Evolutionary conservation across 1,284 basidiomycete genomes (phyloP).

Genomic region (Chiua sp.): DNA sequence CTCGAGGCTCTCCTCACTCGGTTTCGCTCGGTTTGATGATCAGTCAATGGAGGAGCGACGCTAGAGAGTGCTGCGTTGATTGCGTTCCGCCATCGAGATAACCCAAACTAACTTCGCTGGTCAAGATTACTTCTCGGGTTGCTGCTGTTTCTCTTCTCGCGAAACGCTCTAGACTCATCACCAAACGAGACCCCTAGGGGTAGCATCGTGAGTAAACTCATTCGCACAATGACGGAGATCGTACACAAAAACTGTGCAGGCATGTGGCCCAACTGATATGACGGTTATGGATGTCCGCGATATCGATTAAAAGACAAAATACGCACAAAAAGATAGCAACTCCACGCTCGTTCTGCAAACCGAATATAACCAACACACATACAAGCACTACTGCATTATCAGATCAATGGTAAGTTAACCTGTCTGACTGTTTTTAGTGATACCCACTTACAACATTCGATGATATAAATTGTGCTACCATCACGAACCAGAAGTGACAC

Average conservation of each 20-base stretch:
- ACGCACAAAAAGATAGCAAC: conserved; percentile 25
- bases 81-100: neutral
- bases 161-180: too few species aligned
- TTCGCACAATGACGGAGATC: neutral
- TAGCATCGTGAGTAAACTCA: neutral
- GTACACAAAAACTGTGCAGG: conserved; percentile 23
- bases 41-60: too few species aligned
- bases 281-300: neutral
- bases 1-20: too few species aligned
- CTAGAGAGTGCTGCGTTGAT: too few species aligned
- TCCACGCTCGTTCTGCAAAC: conserved; percentile 13
- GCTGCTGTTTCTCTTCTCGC: neutral
- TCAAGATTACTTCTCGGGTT: conserved; percentile 2
- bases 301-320: neutral
- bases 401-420: conserved; percentile 1
- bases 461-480: conserved; percentile 15
- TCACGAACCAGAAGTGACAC: conserved; percentile 28
- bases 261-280: conserved; percentile 20
- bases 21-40: too few species aligned
- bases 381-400: conserved; percentile 13
- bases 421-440: neutral
- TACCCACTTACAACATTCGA: conserved; percentile 9
- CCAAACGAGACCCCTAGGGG: conserved; percentile 19
- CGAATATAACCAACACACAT: conserved; percentile 13
- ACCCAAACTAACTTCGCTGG: conserved; percentile 13